Conservation (phyloP, 768 basidiomycete species). For the Lyophyllum shimeji region DNA sequence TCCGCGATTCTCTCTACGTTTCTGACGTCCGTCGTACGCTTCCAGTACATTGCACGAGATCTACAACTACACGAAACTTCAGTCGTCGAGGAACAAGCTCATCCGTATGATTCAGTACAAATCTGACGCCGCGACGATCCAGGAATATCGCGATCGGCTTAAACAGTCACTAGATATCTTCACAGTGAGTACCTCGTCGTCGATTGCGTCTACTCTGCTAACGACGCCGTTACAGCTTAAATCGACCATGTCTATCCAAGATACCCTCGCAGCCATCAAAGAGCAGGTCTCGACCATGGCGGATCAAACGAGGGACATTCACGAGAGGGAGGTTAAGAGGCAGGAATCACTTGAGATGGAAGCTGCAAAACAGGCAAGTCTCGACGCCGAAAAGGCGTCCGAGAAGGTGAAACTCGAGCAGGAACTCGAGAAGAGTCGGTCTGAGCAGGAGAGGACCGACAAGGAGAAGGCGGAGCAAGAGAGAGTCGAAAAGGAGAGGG, state of each 20-base stretch:
- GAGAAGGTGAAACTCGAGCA: not conserved
- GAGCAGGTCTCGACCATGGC: not conserved
- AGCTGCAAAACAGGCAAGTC: not conserved
- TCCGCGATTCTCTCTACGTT: not conserved
- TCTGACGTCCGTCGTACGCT: not conserved
- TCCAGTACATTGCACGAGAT: constrained; percentile 6
- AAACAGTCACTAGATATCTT: constrained; percentile 9
- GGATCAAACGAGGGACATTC: not conserved
- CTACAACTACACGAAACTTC: not conserved
- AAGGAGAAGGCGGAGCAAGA: not conserved
- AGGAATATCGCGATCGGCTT: constrained; percentile 11
- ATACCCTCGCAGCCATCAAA: not conserved
- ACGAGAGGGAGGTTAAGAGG: not conserved
- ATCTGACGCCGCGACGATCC: constrained; percentile 5
- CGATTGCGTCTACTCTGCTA: not conserved
- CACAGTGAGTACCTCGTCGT: not conserved
- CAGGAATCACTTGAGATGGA: not conserved
- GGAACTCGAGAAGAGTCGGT: not conserved
- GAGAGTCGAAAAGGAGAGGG: not conserved
- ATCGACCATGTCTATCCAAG: constrained; percentile 8
- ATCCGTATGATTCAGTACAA: constrained; percentile 4
- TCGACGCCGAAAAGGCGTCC: not conserved
- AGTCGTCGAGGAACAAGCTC: not conserved
- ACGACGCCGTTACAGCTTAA: not conserved
- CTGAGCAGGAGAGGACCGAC: not conserved